Conservation (phyloP, 1,139 yeast species). For the Debaryomyces sp. region DNA sequence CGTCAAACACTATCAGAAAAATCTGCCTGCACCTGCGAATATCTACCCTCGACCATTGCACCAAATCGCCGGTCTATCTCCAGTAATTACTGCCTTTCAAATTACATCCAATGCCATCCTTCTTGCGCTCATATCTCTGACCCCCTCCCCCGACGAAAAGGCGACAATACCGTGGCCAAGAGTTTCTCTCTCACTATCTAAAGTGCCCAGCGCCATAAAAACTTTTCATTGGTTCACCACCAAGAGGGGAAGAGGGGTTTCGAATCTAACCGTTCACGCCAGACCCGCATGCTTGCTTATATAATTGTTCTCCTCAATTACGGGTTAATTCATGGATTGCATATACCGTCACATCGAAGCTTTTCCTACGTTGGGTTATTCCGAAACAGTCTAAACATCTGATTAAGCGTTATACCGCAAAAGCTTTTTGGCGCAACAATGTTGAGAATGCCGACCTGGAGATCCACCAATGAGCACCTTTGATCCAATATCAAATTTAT, state of each 20-base stretch:
- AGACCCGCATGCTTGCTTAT: background rate
- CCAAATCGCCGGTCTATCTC: background rate
- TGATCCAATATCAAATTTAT: background rate
- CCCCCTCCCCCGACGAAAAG: background rate
- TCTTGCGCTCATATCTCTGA: background rate
- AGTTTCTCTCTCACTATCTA: background rate
- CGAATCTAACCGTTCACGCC: background rate
- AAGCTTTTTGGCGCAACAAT: background rate
- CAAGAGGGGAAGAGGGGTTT: background rate
- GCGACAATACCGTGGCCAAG: background rate
- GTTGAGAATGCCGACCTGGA: background rate
- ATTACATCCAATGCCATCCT: background rate
- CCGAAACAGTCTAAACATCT: background rate
- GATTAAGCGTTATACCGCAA: background rate
- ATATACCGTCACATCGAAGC: background rate
- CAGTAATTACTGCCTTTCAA: background rate
- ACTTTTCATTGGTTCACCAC: background rate
- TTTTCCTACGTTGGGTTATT: background rate
- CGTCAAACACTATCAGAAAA: slow-evolving; percentile 2
- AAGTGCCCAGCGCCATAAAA: background rate
- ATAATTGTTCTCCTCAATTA: slow-evolving; percentile 1
- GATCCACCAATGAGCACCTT: background rate
- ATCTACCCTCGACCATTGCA: background rate
- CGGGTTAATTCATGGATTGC: background rate
- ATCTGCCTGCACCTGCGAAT: background rate